Base-by-base conservation (phyloP, 495 filamentous ascomycete species). In the Arthonia radiata region DNA sequence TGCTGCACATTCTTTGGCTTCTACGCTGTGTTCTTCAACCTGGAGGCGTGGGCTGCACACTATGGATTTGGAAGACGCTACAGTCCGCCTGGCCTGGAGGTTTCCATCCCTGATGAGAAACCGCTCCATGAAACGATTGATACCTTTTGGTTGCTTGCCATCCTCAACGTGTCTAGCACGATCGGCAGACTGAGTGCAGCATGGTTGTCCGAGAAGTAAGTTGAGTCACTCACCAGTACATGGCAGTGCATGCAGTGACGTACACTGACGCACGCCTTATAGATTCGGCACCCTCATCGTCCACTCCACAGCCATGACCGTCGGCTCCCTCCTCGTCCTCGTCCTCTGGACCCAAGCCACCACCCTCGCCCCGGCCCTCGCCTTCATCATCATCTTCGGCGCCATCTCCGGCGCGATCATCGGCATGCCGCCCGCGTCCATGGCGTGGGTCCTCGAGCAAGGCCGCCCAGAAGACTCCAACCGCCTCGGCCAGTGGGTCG, bases 21-120 rank as follows among this genome's bases (percentile, higher is more conserved):
- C 36, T 53, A 53, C 26, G 40, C 50, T 4, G 34, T 57, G 3
- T 49, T 53, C 31, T 55, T 55, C 40, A 52, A 49, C 29, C 32
- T 57, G 15, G 47, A 53, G 29, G 52, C 44, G 32, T 55, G 53
- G 53, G 52, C 53, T 5, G 36, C 48, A 15, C 25, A 28, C 17
- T 29, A 34, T 18, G 44, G 44, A 17, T 42, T 47, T 27, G 51
- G 44, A n/a, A 38, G 31, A 15, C 36, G 37, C 17, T 38, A 42
- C 12, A 13, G 30, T 5, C 17, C 31, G 11, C 30, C 33, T 23
- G 26, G 26, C 7, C 11, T 22, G 11, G 19, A 22, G 11, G 23
- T 13, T 18, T 5, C 23, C 23, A 26, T 10, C 15, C 24, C 8
- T 4, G 7, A 31, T 2, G 15, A 27, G 2, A 13, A 27, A 13